Evolutionary conservation across 2,329 filamentous ascomycete genomes (phyloP), one percentile per base, ranked within the genome.

Genomic region (Diaporthe destruens): DNA sequence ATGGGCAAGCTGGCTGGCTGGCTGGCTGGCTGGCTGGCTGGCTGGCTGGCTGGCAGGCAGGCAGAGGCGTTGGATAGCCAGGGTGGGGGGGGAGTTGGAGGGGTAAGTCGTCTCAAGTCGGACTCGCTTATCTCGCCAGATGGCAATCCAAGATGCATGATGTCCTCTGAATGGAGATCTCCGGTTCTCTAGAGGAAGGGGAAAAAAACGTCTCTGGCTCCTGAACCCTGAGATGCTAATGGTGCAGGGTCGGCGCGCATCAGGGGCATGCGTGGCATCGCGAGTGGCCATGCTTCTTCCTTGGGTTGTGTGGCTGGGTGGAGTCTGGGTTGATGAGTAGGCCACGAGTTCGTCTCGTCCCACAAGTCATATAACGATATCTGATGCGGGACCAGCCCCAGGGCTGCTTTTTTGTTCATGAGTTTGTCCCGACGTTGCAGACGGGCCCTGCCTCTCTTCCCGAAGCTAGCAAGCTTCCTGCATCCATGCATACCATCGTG

Each of bases 401-500:
- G 47, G 44, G 51, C 53, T 53, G 32, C 61, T 53, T 66, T 51
- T 66, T 36, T 32, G n/a, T 42, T 56, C 63, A n/a, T 63, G 29
- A 66, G 36, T 53, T 53, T 53, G 61, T 66, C 61, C 61, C 61
- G 61, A 67, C 32, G 53, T 68, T 68, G 54, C 61, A 71, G 61
- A 66, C 56, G 57, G 71, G 51, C 56, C 71, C 59, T 63, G 66
- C 56, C 65, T 65, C 69, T 34, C 53, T 44, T 57, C 67, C 56
- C 57, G 67, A 68, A 65, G 71, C 71, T 65, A 56, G 71, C 65
- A 72, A 72, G 63, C 63, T 69, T 55, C 32, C 53, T 63, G 66
- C 59, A 74, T 74, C 73, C 73, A 72, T 74, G 71, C 47, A 53
- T 44, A 67, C 59, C 73, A 72, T 70, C 59, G 57, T 67, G 71